These are phyloP conservation scores for Boletales sp. DNA, from an alignment of 768 basidiomycete species.

Conservation along the genomic window DNA sequence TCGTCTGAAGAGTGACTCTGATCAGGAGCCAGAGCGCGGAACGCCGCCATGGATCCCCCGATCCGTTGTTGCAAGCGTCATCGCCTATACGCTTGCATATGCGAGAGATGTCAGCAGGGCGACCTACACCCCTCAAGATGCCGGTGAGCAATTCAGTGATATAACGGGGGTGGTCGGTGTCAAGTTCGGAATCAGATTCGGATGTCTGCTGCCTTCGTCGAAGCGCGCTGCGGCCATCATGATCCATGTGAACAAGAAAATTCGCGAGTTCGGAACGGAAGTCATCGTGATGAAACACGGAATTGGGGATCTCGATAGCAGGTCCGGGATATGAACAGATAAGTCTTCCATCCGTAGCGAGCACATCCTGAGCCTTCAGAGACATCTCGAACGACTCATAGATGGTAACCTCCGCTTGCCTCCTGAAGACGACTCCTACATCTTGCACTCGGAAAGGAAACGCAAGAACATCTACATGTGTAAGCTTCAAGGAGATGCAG, in stretches of 20 bases:
- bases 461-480: slow-evolving; percentile 32
- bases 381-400: slow-evolving; percentile 39
- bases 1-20: slow-evolving; percentile 32
- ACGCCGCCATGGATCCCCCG: slow-evolving; percentile 31
- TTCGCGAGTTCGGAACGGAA: slow-evolving; percentile 35
- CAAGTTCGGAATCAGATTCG: slow-evolving; percentile 18
- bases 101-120: slow-evolving; percentile 13
- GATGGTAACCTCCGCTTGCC: slow-evolving; percentile 6
- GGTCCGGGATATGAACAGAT: slow-evolving; percentile 44
- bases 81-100: slow-evolving; percentile 33
- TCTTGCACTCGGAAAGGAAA: slow-evolving; percentile 44
- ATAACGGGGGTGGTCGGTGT: slow-evolving; percentile 36
- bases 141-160: slow-evolving; percentile 45
- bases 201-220: slow-evolving; percentile 19
- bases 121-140: slow-evolving; percentile 38
- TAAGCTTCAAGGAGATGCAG: not conserved
- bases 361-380: slow-evolving; percentile 31
- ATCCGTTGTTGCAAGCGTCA: slow-evolving; percentile 18
- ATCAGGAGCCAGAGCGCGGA: slow-evolving; percentile 36
- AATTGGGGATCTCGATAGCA: slow-evolving; percentile 34
- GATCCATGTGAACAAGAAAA: slow-evolving; percentile 36
- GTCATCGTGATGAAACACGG: slow-evolving; percentile 20
- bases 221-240: slow-evolving; percentile 24
- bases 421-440: slow-evolving; percentile 41
- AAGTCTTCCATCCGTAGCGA: slow-evolving; percentile 38